Percentiles rank a stretch among this genome's conserved stretches.
These are phyloP conservation scores for Cucurbita argyrosperma DNA, from an alignment of 306 rosid genomes.

Conservation along the genomic window DNA sequence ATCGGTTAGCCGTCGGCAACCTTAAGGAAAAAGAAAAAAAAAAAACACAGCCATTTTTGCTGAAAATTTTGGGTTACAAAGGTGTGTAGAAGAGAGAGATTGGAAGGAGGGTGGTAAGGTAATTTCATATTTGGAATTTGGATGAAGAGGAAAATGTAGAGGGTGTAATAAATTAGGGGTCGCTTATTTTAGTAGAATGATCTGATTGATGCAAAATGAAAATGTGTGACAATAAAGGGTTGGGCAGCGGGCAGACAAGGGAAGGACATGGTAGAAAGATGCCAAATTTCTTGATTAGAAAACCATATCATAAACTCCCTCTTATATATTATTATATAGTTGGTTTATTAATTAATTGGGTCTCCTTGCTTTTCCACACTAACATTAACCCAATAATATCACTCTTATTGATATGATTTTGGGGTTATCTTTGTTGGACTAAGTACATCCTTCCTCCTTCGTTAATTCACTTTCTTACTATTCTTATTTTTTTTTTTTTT, in stretches of 20 bases:
- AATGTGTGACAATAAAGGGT: conserved; percentile 11
- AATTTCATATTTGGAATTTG: background rate
- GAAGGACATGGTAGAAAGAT: conserved; percentile 34
- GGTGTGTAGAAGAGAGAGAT: background rate
- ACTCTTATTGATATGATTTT: background rate
- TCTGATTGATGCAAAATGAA: conserved; percentile 48
- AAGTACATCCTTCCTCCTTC: background rate
- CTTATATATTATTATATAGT: background rate
- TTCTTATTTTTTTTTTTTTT: background rate
- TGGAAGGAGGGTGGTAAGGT: background rate
- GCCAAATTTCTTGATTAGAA: conserved; percentile 3
- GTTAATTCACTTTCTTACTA: background rate
- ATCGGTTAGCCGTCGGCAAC: no score
- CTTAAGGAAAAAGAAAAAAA: no score
- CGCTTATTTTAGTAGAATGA: conserved; percentile 37
- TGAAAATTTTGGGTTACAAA: no score
- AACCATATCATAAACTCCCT: background rate
- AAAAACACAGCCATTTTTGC: no score
- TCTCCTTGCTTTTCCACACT: background rate
- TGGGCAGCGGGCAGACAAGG: conserved; percentile 12
- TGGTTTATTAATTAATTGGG: background rate
- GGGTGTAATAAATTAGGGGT: conserved; percentile 11
- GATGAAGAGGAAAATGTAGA: background rate
- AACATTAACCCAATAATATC: no score
- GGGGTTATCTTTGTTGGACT: background rate